phyloP scores from a whole-genome alignment of 805 yeast species.

The Candida fluviatilis region DNA sequence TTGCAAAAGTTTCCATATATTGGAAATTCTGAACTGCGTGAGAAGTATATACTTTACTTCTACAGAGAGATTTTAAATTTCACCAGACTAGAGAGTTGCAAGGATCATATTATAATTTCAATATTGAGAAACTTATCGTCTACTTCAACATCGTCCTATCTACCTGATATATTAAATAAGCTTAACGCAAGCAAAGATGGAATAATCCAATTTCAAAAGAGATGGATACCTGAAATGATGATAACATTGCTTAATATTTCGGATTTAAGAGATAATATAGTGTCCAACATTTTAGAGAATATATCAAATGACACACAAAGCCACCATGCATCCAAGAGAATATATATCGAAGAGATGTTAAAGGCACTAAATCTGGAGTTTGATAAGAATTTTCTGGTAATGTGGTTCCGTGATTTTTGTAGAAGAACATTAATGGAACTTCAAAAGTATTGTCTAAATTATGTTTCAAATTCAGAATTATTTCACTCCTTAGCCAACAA shows the following conservation, averaged over 20 bases:
- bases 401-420: slow-evolving; percentile 28
- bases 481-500: slow-evolving; percentile 19
- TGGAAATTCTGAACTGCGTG: slow-evolving; percentile 36
- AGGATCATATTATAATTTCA: slow-evolving; percentile 18
- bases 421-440: slow-evolving; percentile 20
- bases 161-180: slow-evolving; percentile 15
- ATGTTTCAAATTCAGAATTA: slow-evolving; percentile 8
- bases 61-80: slow-evolving; percentile 21
- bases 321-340: slow-evolving; percentile 10
- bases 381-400: slow-evolving; percentile 18
- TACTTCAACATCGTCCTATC: slow-evolving; percentile 23
- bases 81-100: slow-evolving; percentile 16
- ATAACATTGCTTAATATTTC: slow-evolving; percentile 14
- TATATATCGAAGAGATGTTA: slow-evolving; percentile 14
- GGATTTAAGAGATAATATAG: slow-evolving; percentile 15
- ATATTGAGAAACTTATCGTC: slow-evolving; percentile 23
- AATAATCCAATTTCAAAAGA: slow-evolving; percentile 15
- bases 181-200: slow-evolving; percentile 14
- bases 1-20: slow-evolving; percentile 36
- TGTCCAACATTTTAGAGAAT: slow-evolving; percentile 16
- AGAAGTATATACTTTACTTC: slow-evolving; percentile 25
- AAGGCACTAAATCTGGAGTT: slow-evolving; percentile 22
- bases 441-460: slow-evolving; percentile 13
- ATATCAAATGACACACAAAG: slow-evolving; percentile 11
- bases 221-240: slow-evolving; percentile 13